These are phyloP conservation scores for Papiliotrema fonsecae DNA, from an alignment of 1,284 basidiomycete genomes.

Conservation along the genomic window DNA sequence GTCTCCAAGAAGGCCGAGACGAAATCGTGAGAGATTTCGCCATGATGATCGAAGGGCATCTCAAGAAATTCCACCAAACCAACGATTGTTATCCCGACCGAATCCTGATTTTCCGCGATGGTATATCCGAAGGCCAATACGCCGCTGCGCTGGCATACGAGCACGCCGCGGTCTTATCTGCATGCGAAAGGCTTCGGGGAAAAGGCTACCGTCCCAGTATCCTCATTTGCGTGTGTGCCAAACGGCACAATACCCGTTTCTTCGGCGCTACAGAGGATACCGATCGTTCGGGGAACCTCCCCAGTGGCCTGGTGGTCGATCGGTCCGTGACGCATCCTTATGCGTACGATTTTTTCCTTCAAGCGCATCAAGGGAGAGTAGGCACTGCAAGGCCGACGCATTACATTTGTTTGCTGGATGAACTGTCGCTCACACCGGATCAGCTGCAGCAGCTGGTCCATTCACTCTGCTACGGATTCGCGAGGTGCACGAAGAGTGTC, in stretches of 20 bases:
- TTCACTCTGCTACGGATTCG: constrained; percentile 46
- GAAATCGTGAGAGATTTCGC: constrained; percentile 32
- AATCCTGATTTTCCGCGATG: constrained; percentile 51
- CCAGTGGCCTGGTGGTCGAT: constrained; percentile 47
- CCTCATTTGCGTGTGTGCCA: constrained; percentile 46
- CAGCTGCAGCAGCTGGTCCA: constrained; percentile 41
- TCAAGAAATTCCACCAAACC: constrained; percentile 31
- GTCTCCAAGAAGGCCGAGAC: constrained; percentile 48
- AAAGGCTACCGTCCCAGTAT: constrained; percentile 43
- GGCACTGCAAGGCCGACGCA: constrained; percentile 50
- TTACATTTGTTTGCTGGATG: constrained; percentile 40
- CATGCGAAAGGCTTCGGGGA: constrained; percentile 3
- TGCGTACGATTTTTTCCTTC: constrained; percentile 44
- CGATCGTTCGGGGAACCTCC: constrained; percentile 48
- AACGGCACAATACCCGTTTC: constrained; percentile 49
- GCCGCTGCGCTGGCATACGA: constrained; percentile 49
- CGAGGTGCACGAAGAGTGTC: constrained; percentile 49
- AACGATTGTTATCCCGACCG: constrained; percentile 39
- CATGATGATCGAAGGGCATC: constrained; percentile 31
- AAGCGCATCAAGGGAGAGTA: constrained; percentile 43
- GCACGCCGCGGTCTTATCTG: constrained; percentile 42
- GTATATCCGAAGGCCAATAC: constrained; percentile 52
- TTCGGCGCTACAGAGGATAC: constrained; percentile 37
- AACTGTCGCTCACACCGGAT: constrained; percentile 39
- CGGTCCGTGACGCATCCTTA: constrained; percentile 47